Percentiles rank a stretch among this genome's conserved stretches.
These are phyloP conservation scores for Psilocybe cyanescens DNA, from an alignment of 768 basidiomycete genomes.

Conservation along the genomic window DNA sequence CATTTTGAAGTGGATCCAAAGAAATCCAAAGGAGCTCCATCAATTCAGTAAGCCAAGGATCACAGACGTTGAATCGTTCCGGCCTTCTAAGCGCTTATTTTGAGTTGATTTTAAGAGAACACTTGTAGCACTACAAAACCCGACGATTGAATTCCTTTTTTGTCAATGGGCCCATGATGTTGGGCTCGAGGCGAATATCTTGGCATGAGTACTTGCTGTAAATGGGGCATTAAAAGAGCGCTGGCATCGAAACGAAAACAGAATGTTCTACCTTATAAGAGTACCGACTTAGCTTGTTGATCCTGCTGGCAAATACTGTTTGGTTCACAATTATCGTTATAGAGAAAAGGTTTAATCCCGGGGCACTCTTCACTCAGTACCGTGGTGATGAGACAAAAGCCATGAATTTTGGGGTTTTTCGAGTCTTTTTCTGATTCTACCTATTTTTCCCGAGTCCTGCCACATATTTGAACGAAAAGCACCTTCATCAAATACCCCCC, in stretches of 20 bases:
- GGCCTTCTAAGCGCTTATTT: neutral
- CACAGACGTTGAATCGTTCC: neutral
- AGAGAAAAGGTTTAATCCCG: neutral
- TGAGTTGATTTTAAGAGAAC: neutral
- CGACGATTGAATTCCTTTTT: neutral
- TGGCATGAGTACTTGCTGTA: no score
- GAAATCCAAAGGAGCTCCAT: neutral
- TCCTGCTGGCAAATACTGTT: no score
- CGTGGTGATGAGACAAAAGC: slow-evolving; percentile 13
- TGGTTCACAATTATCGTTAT: no score
- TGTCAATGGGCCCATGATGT: neutral
- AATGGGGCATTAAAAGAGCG: no score
- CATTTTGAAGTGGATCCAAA: neutral
- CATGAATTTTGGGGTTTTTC: slow-evolving; percentile 46
- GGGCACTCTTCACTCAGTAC: neutral
- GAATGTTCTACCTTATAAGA: no score
- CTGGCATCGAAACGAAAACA: no score
- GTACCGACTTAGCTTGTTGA: no score
- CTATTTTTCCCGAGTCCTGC: slow-evolving; percentile 48
- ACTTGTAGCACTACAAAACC: neutral
- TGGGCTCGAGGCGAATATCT: neutral
- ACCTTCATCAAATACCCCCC: neutral
- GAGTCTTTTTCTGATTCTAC: slow-evolving; percentile 73
- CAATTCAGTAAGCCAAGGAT: neutral
- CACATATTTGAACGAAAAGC: neutral